A percentile compares a stretch with the other conserved stretches of the same genome.
These are phyloP conservation scores for Xanthoceras sorbifolium DNA, from an alignment of 345 rosid genomes.

Conservation along the genomic window DNA sequence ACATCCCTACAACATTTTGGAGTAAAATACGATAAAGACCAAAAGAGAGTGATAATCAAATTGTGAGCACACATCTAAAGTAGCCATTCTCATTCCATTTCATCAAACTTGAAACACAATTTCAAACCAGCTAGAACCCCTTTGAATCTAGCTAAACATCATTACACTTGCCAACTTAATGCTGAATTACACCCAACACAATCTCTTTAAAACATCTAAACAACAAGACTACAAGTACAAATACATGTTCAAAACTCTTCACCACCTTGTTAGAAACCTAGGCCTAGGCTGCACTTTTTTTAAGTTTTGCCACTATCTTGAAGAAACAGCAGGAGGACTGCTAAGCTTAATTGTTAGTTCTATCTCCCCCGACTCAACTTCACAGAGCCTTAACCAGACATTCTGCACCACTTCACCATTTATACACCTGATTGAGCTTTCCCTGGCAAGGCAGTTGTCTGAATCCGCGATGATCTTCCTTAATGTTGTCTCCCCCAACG, in stretches of 20 bases:
- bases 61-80: neutral
- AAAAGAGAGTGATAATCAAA: too few species aligned
- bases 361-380: conserved; percentile 92
- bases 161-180: too few species aligned
- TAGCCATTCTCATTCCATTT: neutral
- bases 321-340: conserved; percentile 36
- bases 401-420: conserved; percentile 87
- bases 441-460: conserved; percentile 79
- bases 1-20: too few species aligned
- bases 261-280: neutral
- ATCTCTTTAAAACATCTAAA: neutral
- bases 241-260: neutral
- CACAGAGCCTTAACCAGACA: conserved; percentile 80
- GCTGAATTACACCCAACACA: conserved; percentile 1
- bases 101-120: conserved; percentile 17
- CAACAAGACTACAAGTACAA: neutral
- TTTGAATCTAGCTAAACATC: neutral
- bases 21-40: too few species aligned
- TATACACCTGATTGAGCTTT: conserved; percentile 73
- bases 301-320: too few species aligned
- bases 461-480: conserved; percentile 80
- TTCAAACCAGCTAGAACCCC: conserved; percentile 6
- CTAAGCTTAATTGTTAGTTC: conserved; percentile 75
- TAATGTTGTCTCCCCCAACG: conserved; percentile 67
- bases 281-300: neutral